Evolutionary conservation across 2,329 filamentous ascomycete species (phyloP), one percentile per base, ranked within the genome.

Genomic region (Tympanopsis confertula): DNA sequence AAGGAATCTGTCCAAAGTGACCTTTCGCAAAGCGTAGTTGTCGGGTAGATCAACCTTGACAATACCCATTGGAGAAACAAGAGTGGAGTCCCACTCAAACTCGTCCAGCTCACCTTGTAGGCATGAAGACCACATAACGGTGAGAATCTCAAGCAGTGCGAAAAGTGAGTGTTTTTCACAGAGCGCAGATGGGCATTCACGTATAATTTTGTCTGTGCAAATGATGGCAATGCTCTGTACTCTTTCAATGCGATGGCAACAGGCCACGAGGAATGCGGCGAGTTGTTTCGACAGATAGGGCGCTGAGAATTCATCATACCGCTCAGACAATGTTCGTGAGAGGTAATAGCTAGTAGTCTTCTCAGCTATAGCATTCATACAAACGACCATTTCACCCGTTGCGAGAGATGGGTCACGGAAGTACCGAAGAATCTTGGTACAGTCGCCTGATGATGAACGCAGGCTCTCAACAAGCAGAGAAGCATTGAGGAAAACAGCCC

Each of bases 91-190:
- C 61, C 87, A 93, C 38, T 86, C 79, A 51, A 96, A 98, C 50
- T 93, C 78, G 48, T 98, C 89, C 0, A 88, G 88, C 56, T 99
- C 91, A 12, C 83, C 83, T 55, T 98, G 89, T 13, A 98, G 66
- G 53, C 91, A 98, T 51, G 87, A 89, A 35, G 78, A 77, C 89
- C 89, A 98, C 81, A 98, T 87, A 19, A 98, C 72, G 3, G 86
- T 89, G 14, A 98, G 65, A 3, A 98, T 71, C 56, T 98, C 93
- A 7, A 98, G 68, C 13, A 99, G 68, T 2, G 89, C 87, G 59
- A 96, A 98, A 0, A 99, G 67, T 1, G 93, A 94, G 5, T 82
- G 79, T 47, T 84, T 83, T 51, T 95, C 84, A 52, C 89, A 96
- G 13, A 99, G 68, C 2, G 86, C 82, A 3, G 91, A 95, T 1